Base-by-base conservation (phyloP, 169 alveolate species). In the Eimeria sp. region DNA sequence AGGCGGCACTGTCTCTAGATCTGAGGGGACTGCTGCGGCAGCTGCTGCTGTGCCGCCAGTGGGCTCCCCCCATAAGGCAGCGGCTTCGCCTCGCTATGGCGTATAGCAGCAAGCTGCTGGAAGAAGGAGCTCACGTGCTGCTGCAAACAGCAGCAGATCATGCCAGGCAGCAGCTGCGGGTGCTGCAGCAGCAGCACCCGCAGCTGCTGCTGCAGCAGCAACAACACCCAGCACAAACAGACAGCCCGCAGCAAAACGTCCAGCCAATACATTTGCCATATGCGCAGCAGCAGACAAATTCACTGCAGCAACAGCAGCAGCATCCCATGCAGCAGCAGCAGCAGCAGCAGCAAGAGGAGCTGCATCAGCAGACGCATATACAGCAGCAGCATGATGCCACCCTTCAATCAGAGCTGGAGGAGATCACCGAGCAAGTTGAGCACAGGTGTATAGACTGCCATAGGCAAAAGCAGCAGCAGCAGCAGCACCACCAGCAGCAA, bases 11-110 rank as follows among this genome's bases (percentile, higher is more conserved):
- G 66, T 85, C 95, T 62, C 52, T 46, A 8, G 95, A 71, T 14
- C 60, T 89, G 58, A 68, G 95, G 85, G 56, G 95, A 11, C 87
- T 71, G 74, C 85, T 71, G 72, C 62, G 40, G 95, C 95, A 66
- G 72, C 56, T 89, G 68, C 83, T 87, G 49, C 83, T 43, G 14
- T 87, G 93, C 93, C 49, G 68, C 43, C 78, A 64, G 68, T 87
- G 93, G 93, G 62, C 54, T 2, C 68, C 58, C 60, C 52, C 66
- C 25, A 64, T 64, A 6, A 25, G 93, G 54, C 93, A 87, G 54
- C 66, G 68, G 33, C 18, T 64, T 6, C 82, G 62, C 14, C 23
- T 14, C 33, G 93, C 83, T n/a, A 52, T 87, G 62, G n/a, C 43
- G 30, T n/a, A 3, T 60, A 87, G 93, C 83, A 87, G 93, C 66